Evolutionary conservation across 2,329 filamentous ascomycete species (phyloP), one percentile per base, ranked within the genome.

Genomic region (Cladosporium sp.): DNA sequence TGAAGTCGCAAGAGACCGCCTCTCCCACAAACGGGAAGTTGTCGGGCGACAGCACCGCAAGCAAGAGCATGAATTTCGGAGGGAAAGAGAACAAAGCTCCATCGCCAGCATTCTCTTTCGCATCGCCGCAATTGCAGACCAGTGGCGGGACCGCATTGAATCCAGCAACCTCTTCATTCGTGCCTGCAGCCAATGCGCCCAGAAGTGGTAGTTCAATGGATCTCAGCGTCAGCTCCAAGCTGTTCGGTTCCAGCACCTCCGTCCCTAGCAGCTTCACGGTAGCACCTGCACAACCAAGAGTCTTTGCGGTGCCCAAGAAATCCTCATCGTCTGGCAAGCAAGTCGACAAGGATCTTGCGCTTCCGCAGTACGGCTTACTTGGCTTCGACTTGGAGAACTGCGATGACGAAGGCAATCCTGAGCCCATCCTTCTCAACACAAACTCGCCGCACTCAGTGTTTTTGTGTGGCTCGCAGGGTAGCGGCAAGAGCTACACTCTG

Each of bases 401-500:
- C 19, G 28, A 52, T 3, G 22, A 17, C 1, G 61, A 64, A 34
- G 51, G 20, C 9, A 5, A 56, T 1, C 32, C 55, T 1, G 65
- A 71, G 52, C 67, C 68, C 0, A 61, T 83, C 1, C 75, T 80
- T 24, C 65, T 80, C 17, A 86, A 86, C 61, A 78, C 78, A 1
- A 78, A 82, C 24, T 73, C 77, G 0, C 83, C 84, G 0, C 83
- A 77, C 61, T 85, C 82, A 0, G 74, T 78, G 0, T 87, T 87
- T 65, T 81, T 87, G 19, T 87, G 84, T 59, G 84, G 84, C 1
- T 80, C 80, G 1, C 83, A 87, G 63, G 84, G 84, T 0, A 81
- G 78, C 40, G 84, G 84, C 0, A 87, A 87, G 64, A 82, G 78
- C 19, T 81, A 87, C 58, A 85, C 83, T 0, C 71, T 85, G 2